These are phyloP conservation scores for Picochlorum sp. DNA, from an alignment of 139 green algal genomes.

Conservation along the genomic window DNA sequence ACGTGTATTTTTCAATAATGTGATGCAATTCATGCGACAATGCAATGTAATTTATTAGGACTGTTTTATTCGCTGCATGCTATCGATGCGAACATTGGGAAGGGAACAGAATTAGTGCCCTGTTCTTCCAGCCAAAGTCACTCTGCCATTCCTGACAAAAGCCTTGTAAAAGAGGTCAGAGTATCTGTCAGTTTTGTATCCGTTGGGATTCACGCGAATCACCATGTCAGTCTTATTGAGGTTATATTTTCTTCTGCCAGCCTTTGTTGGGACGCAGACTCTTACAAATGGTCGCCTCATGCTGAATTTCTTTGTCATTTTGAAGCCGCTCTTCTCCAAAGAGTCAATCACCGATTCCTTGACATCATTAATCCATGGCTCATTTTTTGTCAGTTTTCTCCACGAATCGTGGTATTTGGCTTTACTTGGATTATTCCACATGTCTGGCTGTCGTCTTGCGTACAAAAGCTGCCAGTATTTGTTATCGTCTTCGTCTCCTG, in stretches of 20 bases:
- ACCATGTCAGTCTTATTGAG: conserved; percentile 1
- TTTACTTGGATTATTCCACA: conserved; percentile 3
- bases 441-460: conserved; percentile 1
- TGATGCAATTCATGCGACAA: too few species aligned
- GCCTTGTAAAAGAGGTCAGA: conserved; percentile 4
- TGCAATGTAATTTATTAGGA: too few species aligned
- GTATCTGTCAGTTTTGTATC: conserved; percentile 1
- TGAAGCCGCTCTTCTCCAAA: neutral
- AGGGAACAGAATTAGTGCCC: neutral
- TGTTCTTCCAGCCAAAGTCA: neutral
- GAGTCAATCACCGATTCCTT: conserved; percentile 2
- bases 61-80: too few species aligned
- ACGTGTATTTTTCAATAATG: too few species aligned
- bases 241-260: neutral
- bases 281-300: neutral
- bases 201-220: conserved; percentile 3
- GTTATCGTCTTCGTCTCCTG: neutral
- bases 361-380: conserved; percentile 5
- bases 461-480: neutral
- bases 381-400: neutral
- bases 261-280: conserved; percentile 2
- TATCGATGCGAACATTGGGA: too few species aligned
- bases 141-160: neutral
- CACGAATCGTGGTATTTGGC: neutral
- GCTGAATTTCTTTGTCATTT: conserved; percentile 1